Conservation (phyloP, 2,329 filamentous ascomycete genomes). For the Monosporascus sp. region DNA sequence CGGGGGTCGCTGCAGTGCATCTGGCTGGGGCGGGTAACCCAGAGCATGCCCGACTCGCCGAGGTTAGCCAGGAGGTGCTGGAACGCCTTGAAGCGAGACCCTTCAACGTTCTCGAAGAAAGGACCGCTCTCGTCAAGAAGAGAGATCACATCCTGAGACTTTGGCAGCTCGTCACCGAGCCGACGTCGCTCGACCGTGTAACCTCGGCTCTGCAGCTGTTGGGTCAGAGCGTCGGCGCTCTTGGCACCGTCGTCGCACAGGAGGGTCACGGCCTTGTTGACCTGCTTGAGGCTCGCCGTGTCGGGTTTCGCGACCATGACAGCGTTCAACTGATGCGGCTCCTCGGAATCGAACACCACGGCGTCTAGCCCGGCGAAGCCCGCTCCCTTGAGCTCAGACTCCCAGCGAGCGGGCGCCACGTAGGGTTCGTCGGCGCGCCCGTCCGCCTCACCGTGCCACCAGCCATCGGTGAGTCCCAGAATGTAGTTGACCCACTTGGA, state of each 20-base stretch:
- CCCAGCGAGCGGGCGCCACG: slow-evolving; percentile 20
- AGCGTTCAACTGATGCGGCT: slow-evolving; percentile 9
- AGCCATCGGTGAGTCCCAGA: slow-evolving; percentile 24
- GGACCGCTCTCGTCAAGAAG: slow-evolving; percentile 17
- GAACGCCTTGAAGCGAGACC: slow-evolving; percentile 6
- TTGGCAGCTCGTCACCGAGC: slow-evolving; percentile 9
- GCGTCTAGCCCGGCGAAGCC: slow-evolving; percentile 19
- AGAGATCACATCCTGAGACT: slow-evolving; percentile 19
- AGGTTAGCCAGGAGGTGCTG: slow-evolving; percentile 7
- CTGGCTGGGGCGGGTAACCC: slow-evolving; percentile 26
- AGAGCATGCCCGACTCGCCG: slow-evolving; percentile 18
- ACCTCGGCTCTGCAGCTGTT: slow-evolving; percentile 9
- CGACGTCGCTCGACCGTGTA: slow-evolving; percentile 9
- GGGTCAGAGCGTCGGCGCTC: neutral
- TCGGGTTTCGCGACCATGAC: slow-evolving; percentile 6
- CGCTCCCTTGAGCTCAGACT: slow-evolving; percentile 15
- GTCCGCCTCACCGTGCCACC: slow-evolving; percentile 30
- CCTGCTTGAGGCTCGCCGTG: neutral
- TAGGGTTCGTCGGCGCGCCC: slow-evolving; percentile 20
- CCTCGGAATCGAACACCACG: slow-evolving; percentile 3
- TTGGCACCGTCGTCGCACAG: slow-evolving; percentile 1
- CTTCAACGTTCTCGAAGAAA: slow-evolving; percentile 19
- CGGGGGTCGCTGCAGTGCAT: slow-evolving; percentile 20
- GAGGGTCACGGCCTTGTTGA: slow-evolving; percentile 5
- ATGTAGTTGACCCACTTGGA: slow-evolving; percentile 24